phyloP scores from a whole-genome alignment of 176 grass and related monocot genomes.

The Cenchrus purpureus region DNA sequence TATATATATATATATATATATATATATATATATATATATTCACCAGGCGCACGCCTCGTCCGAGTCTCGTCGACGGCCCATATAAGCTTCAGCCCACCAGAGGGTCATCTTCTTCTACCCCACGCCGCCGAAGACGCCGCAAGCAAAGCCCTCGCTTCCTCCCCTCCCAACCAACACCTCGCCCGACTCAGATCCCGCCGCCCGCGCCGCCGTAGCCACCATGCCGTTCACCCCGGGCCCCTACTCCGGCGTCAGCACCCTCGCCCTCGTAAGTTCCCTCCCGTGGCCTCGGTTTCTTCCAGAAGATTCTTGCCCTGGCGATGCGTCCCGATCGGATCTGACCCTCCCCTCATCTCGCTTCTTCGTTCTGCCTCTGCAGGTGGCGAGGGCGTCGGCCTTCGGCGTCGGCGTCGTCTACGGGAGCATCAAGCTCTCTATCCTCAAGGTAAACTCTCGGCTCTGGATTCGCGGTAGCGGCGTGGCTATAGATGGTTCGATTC shows the following conservation, averaged over 20 bases:
- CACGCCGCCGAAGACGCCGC: not conserved
- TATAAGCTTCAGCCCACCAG: slow-evolving; percentile 20
- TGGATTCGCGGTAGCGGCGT: not conserved
- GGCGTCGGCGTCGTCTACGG: slow-evolving; percentile 82
- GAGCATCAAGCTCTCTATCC: slow-evolving; percentile 81
- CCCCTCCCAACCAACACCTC: not conserved
- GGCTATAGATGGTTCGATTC: not conserved
- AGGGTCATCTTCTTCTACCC: not conserved
- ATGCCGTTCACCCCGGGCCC: slow-evolving; percentile 82
- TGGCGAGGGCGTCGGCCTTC: slow-evolving; percentile 73
- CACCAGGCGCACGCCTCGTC: not conserved
- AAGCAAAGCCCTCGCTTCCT: not conserved
- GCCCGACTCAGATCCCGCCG: slow-evolving; percentile 4
- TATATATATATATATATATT: too few relatives aligned
- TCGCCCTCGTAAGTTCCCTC: slow-evolving; percentile 60
- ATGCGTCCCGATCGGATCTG: slow-evolving; percentile 35
- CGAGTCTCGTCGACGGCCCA: slow-evolving; percentile 6
- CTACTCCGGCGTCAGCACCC: slow-evolving; percentile 91
- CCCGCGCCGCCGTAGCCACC: slow-evolving; percentile 19
- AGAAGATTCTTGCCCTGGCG: too few relatives aligned
- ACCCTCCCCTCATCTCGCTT: not conserved
- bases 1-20: too few relatives aligned
- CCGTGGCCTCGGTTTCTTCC: not conserved
- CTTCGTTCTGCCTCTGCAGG: slow-evolving; percentile 43
- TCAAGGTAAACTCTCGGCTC: slow-evolving; percentile 48